Base-by-base conservation (phyloP, 495 filamentous ascomycete genomes). In the Daldinia concentrica region DNA sequence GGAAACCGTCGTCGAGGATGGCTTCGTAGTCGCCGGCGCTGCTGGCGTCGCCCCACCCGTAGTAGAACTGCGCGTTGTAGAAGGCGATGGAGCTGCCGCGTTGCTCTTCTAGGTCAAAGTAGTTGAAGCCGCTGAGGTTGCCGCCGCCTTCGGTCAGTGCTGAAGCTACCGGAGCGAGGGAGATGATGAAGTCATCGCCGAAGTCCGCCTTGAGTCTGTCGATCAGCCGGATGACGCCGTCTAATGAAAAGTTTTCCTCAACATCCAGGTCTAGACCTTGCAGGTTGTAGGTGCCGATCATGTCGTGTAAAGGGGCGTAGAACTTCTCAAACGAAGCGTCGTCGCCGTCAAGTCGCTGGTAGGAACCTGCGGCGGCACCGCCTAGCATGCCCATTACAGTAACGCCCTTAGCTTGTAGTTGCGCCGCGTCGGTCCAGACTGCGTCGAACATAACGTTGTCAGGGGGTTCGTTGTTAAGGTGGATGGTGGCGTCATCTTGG, bases 11-110 rank as follows among this genome's bases (percentile, higher is more conserved):
- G 75, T 71, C 91, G 84, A 71, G 77, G 78, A 80, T 88, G 86
- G 77, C 89, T 90, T 84, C 88, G 84, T 75, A 86, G 81, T 61
- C 90, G 82, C 85, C 82, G 27, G 91, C 84, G 39, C 84, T 86
- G 26, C 73, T 65, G 12, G 78, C 80, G 63, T 82, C 74, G 27
- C 93, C 93, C 91, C 92, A 97, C 4, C 91, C 91, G 78, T 90
- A 92, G 79, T 97, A 97, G 78, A 95, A 95, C 75, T 96, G 75
- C 11, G 56, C 81, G 70, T 97, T 95, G 77, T 97, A 97, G 89
- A 90, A 96, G 39, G 82, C 83, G 59, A 95, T 91, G 69, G 90
- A 85, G 9, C 78, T 73, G 4, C 90, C 91, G 7, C 90, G 83
- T 79, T 85, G 83, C 22, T 83, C 80, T 77, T 95, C 92, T 26